Evolutionary conservation across 129 eudicot species (phyloP).

Genomic region (Flaveria sonorensis): DNA sequence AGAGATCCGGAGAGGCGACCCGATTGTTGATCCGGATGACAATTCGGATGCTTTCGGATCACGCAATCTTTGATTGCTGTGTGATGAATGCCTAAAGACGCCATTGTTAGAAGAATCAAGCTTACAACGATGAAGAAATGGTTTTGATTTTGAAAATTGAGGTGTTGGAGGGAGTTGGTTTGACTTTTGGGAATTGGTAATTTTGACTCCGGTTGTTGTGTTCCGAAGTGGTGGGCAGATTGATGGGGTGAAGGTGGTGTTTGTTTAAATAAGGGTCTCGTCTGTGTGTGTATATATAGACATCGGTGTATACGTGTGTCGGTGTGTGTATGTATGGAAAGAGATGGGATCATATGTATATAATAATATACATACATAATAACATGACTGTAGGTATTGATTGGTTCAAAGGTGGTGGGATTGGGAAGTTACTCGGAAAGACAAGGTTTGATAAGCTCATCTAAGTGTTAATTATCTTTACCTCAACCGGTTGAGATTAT

Average conservation of each 20-base stretch:
- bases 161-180: conserved; percentile 15
- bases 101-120: conserved; percentile 7
- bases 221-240: conserved; percentile 25
- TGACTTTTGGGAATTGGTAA: neutral
- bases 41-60: conserved; percentile 15
- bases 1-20: conserved; percentile 21
- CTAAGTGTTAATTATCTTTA: too few species aligned
- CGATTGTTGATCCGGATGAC: conserved; percentile 19
- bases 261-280: neutral
- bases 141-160: too few species aligned
- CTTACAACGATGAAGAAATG: too few species aligned
- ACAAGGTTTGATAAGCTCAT: neutral
- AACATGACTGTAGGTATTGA: neutral
- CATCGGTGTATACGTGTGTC: too few species aligned
- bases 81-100: conserved; percentile 24
- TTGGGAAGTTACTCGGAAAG: conserved; percentile 10
- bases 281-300: too few species aligned
- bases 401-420: conserved; percentile 7
- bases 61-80: conserved; percentile 18
- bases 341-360: too few species aligned
- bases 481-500: too few species aligned
- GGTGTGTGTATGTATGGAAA: too few species aligned
- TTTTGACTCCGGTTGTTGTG: conserved; percentile 23
- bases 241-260: neutral
- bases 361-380: too few species aligned